Base-by-base conservation (phyloP, 306 rosid genomes). In the Lotus japonicus region DNA sequence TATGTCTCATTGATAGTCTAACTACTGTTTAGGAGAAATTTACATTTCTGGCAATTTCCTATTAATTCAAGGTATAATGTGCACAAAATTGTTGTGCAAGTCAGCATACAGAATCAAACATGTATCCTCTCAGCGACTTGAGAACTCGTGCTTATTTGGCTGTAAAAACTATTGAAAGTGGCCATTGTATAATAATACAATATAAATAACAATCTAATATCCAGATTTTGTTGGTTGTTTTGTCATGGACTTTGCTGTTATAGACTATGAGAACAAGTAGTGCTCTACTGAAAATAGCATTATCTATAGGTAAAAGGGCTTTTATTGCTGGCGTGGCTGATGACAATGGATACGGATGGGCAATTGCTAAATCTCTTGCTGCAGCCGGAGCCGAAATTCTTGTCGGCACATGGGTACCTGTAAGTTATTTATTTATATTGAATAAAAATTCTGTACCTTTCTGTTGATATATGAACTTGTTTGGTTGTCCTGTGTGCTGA, bases 391-490 rank as follows among this genome's bases (percentile, higher is more conserved):
- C 98, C 68, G 95, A 94, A 84, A 94, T 94, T 76, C 95, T 94
- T 42, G 87, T 94, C n/a, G 98, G 98, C 70, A 94, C 98, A 5
- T 94, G 98, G 98, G 98, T 94, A 58, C 98, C 98, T 69, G 98
- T 94, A 82, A 86, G 82, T 58, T 63, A 26, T 50, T 64, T 16
- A 7, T 71, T 71, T 38, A 23, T 43, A 49, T 57, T 9, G 35
- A 42, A 35, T 53, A 9, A 54, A 68, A 59, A 62, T 3, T 81
- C 85, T 88, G 87, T 83, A 73, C 89, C 83, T 65, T 86, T 84
- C 68, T 75, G 92, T 80, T 59, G 55, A 68, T 56, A 70, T 38
- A 65, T 31, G 7, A 56, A 58, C 66, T 42, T 17, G 21, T 6
- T 0, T 23, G 55, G 39, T 33, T 62, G 39, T 33, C 58, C 58